These are phyloP conservation scores for Daedalea quercina DNA, from an alignment of 768 basidiomycete genomes.

Conservation along the genomic window DNA sequence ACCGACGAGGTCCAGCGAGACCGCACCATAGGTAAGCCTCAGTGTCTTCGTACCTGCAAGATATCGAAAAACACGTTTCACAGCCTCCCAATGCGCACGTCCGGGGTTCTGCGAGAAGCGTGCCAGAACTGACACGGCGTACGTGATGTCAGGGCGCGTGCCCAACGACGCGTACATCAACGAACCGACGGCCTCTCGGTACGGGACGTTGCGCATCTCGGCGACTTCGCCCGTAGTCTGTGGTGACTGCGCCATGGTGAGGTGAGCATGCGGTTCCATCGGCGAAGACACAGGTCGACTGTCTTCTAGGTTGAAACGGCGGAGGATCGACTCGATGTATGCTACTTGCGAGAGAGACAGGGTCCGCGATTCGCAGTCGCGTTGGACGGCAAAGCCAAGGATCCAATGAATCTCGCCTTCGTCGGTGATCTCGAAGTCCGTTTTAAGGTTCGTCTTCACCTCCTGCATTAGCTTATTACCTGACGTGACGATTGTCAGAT, in stretches of 20 bases:
- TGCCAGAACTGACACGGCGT: slow-evolving; percentile 20
- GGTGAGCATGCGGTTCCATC: slow-evolving; percentile 3
- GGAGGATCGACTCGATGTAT: slow-evolving; percentile 26
- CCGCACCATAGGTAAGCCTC: slow-evolving; percentile 8
- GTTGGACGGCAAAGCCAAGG: slow-evolving; percentile 13
- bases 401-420: slow-evolving; percentile 13
- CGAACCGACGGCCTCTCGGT: slow-evolving; percentile 13
- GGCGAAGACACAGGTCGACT: slow-evolving; percentile 18
- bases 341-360: slow-evolving; percentile 25
- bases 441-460: background rate
- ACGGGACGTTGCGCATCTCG: slow-evolving; percentile 11
- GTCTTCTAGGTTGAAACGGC: slow-evolving; percentile 20
- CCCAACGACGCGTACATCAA: slow-evolving; percentile 16
- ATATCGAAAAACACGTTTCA: slow-evolving; percentile 18
- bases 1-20: slow-evolving; percentile 5
- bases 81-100: slow-evolving; percentile 15
- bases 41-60: slow-evolving; percentile 13
- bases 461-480: too few relatives aligned
- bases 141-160: slow-evolving; percentile 31
- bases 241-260: slow-evolving; percentile 1
- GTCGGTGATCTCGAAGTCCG: slow-evolving; percentile 9
- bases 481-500: slow-evolving; percentile 6
- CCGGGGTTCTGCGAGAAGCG: slow-evolving; percentile 18
- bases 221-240: background rate
- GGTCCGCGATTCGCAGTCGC: slow-evolving; percentile 11